A percentile compares a stretch with the other conserved stretches of the same genome.
phyloP scores from a whole-genome alignment of 345 rosid genomes.

The Fremontodendron californicum region DNA sequence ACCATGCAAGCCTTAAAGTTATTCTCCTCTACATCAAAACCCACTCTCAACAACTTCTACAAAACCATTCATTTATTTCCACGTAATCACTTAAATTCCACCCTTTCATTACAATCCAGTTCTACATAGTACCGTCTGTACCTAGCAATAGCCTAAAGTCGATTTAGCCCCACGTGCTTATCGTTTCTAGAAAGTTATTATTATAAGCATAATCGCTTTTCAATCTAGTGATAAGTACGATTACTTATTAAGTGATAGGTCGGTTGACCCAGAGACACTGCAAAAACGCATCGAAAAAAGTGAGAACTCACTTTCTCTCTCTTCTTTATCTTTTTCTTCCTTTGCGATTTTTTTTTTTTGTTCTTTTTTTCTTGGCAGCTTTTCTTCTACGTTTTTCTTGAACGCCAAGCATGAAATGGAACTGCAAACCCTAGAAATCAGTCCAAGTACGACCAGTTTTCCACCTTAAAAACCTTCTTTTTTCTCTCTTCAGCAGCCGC shows the following conservation, averaged over 20 bases:
- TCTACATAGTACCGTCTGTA: neutral
- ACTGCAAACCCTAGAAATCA: slow-evolving; percentile 30
- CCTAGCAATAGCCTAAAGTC: neutral
- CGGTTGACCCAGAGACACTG: slow-evolving; percentile 27
- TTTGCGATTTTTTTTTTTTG: neutral
- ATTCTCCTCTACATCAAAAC: neutral
- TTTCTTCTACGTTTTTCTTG: slow-evolving; percentile 27
- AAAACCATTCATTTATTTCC: neutral
- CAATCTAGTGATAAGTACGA: neutral
- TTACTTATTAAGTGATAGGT: slow-evolving; percentile 24
- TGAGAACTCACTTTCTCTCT: slow-evolving; percentile 36
- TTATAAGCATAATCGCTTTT: accelerated
- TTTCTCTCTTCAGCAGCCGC: neutral
- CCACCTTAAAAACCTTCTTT: neutral
- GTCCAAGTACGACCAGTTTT: neutral
- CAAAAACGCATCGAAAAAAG: slow-evolving; percentile 54
- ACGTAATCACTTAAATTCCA: neutral
- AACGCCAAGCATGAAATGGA: slow-evolving; percentile 27
- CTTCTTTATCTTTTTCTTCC: slow-evolving; percentile 31
- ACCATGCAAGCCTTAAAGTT: neutral
- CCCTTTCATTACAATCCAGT: too few species aligned
- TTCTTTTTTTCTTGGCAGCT: neutral
- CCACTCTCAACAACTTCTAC: neutral
- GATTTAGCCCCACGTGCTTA: neutral
- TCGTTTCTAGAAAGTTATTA: neutral